Percentiles rank a stretch among this genome's conserved stretches.
These are phyloP conservation scores for Punica granatum DNA, from an alignment of 345 rosid genomes.

Conservation along the genomic window DNA sequence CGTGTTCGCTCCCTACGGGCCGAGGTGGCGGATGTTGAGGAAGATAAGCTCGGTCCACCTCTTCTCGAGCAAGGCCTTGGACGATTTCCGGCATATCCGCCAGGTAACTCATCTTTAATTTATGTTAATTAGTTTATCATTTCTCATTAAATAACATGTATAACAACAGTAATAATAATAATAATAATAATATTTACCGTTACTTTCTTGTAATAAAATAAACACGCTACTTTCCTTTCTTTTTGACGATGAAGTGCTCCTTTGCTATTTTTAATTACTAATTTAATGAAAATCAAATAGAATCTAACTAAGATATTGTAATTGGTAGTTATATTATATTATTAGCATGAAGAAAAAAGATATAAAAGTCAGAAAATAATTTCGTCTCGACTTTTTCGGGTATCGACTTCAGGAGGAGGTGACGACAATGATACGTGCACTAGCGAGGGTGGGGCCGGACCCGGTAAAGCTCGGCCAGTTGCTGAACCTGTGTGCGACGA, in stretches of 20 bases:
- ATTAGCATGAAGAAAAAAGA: too few species aligned
- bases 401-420: conserved; percentile 45
- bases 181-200: too few species aligned
- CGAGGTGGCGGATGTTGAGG: conserved; percentile 78
- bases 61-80: conserved; percentile 83
- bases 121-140: background rate
- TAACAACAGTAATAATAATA: too few species aligned
- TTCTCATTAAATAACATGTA: background rate
- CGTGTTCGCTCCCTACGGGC: conserved; percentile 88
- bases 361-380: too few species aligned
- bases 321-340: too few species aligned
- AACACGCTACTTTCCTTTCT: too few species aligned
- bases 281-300: too few species aligned
- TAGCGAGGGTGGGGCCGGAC: conserved; percentile 23
- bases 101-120: conserved; percentile 34
- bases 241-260: too few species aligned
- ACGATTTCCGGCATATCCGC: conserved; percentile 65
- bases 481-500: conserved; percentile 57
- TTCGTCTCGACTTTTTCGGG: background rate
- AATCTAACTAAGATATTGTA: too few species aligned
- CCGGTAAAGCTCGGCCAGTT: conserved; percentile 54
- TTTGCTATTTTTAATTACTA: too few species aligned
- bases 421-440: conserved; percentile 30
- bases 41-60: conserved; percentile 78
- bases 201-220: too few species aligned